A percentile compares a stretch with the other conserved stretches of the same genome.
Conservation (phyloP, 306 rosid genomes). For the Fragaria vesca region DNA sequence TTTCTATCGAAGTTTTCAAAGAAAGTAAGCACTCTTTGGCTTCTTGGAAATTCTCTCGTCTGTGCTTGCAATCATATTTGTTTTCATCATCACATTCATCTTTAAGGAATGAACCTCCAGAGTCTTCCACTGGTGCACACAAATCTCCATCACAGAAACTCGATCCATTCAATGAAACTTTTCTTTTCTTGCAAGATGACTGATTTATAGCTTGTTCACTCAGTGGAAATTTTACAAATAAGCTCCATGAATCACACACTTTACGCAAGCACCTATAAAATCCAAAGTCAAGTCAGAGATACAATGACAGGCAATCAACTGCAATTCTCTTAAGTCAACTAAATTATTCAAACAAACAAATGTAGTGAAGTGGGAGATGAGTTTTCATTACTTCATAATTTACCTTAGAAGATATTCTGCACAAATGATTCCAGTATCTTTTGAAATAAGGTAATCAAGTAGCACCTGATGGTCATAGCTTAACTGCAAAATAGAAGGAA, state of each 20-base stretch:
- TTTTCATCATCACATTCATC: slow-evolving; percentile 29
- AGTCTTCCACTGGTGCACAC: slow-evolving; percentile 22
- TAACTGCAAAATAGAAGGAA: slow-evolving; percentile 55
- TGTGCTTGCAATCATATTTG: slow-evolving; percentile 30
- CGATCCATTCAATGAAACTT: slow-evolving; percentile 28
- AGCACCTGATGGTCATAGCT: slow-evolving; percentile 91
- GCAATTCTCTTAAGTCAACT: not conserved
- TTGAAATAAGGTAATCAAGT: slow-evolving; percentile 88
- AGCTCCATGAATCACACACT: slow-evolving; percentile 59
- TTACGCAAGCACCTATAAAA: slow-evolving; percentile 59
- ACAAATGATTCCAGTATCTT: slow-evolving; percentile 79
- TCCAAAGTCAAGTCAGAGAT: slow-evolving; percentile 10
- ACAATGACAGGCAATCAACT: not conserved
- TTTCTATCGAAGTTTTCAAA: slow-evolving; percentile 63
- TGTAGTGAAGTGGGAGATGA: not conserved
- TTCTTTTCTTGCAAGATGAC: slow-evolving; percentile 66
- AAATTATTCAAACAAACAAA: slow-evolving; percentile 3
- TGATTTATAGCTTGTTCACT: slow-evolving; percentile 31
- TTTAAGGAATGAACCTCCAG: slow-evolving; percentile 19
- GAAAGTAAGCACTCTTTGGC: slow-evolving; percentile 68
- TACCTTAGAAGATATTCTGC: slow-evolving; percentile 85
- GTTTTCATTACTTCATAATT: not conserved
- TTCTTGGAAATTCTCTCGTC: slow-evolving; percentile 36
- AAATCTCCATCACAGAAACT: slow-evolving; percentile 25
- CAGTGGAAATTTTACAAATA: slow-evolving; percentile 51